Evolutionary conservation across 2,329 filamentous ascomycete genomes (phyloP), one percentile per base, ranked within the genome.

Genomic region (Tolypocladium pustulatum): DNA sequence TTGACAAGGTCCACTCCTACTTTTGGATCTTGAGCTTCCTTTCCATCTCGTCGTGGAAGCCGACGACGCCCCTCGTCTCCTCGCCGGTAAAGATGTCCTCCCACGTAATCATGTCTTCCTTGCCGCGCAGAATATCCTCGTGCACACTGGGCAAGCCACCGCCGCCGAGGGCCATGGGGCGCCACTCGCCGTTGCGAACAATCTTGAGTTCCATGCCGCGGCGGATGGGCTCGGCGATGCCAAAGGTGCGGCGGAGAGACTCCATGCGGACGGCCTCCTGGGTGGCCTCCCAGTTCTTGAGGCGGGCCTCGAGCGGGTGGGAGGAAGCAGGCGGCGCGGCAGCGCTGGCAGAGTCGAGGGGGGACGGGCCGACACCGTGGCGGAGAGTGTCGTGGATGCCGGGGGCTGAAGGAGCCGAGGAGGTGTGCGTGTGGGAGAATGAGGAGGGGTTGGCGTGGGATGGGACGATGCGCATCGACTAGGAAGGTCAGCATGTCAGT

Each of bases 191-290:
- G 61, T 88, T 85, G 62, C 84, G 78, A 22, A 90, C 86, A 71
- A 96, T 93, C 83, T 91, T 90, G 72, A 96, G 81, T 80, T 99
- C 94, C 94, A 99, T 97, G 61, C 88, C 90, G 58, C 93, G 85
- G 59, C 91, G 86, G 67, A 97, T 86, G 3, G 94, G 94, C 82
- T 97, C 94, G 32, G 89, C 90, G 68, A 97, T 87, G 64, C 94
- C 94, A 73, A 91, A 97, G 54, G 90, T 87, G 65, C 91, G 89
- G 64, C 91, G 86, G 67, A 97, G 83, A 57, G 86, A 82, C 76
- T 92, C 86, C 89, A 96, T 94, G 76, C 95, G 94, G 71, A 96
- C 76, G 38, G 79, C 73, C 67, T 96, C 88, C 76, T 97, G 93
- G 49, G 92, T 96, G 60, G 87, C 81, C 75, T 93, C 90, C 94